Evolutionary conservation across 306 rosid genomes (phyloP), one percentile per base, ranked within the genome.

Genomic region (Lagenaria siceraria): DNA sequence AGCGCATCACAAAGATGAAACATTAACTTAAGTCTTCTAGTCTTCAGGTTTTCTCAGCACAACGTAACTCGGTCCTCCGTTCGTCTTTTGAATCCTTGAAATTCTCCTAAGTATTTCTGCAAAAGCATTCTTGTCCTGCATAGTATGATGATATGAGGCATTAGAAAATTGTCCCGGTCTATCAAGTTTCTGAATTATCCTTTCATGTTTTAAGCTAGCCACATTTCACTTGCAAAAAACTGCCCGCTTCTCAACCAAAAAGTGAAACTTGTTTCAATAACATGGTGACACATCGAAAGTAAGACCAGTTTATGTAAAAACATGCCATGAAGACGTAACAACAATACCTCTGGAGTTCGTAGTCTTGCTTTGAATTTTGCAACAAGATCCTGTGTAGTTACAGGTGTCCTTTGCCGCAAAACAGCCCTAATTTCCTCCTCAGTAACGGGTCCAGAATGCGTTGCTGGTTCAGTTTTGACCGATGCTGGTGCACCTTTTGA

Each of bases 361-460:
- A 95, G 77, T 73, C 98, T 88, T 61, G 95, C 96, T 86, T 84
- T 92, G 79, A 95, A 95, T 83, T 83, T 95, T 49, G 90, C 92
- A 48, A 95, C 97, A 78, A 95, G 97, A 84, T 90, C 98, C 83
- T 89, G 95, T 8, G 97, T 92, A 31, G 97, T 95, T 79, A 95
- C 90, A 31, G 93, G 97, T 52, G 92, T 88, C 84, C 84, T 88
- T 74, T 92, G 97, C 85, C 81, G 78, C 77, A 95, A 81, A 78
- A 95, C 91, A 69, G 97, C 92, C 87, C 92, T 87, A 52, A 92
- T 95, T 87, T 95, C 97, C 79, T 92, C 97, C 84, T 92, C 97
- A 9, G 90, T 86, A 78, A 92, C 97, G 6, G 93, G 98, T 48
- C 92, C 97, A 78, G 92, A 74, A 76, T 95, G 83, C 14, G 88